Conservation (phyloP, 768 basidiomycete species). For the Gloeostereum incarnatum region DNA sequence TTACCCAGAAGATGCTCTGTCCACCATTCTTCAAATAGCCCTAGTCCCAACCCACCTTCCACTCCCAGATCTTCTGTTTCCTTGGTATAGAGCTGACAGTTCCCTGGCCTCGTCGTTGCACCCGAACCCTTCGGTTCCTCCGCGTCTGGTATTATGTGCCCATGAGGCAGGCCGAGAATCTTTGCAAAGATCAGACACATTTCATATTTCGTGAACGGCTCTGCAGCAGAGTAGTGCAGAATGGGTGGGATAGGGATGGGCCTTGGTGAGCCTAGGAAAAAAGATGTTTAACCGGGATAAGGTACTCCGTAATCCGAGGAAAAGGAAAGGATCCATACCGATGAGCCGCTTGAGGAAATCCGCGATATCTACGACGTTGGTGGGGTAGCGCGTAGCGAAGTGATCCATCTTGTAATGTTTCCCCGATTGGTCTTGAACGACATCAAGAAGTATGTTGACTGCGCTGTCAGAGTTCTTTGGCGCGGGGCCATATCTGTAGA, state of each 20-base stretch:
- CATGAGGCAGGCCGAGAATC: slow-evolving; percentile 60
- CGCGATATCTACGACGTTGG: slow-evolving; percentile 83
- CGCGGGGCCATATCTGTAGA: slow-evolving; percentile 73
- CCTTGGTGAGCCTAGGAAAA: neutral
- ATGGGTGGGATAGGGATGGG: slow-evolving; percentile 56
- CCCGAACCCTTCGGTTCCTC: slow-evolving; percentile 54
- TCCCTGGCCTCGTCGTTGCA: slow-evolving; percentile 68
- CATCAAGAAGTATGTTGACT: slow-evolving; percentile 80
- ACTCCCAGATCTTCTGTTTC: slow-evolving; percentile 64
- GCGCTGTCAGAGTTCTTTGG: slow-evolving; percentile 83
- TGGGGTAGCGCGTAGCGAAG: slow-evolving; percentile 88
- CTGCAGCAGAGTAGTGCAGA: slow-evolving; percentile 77
- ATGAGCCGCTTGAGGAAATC: slow-evolving; percentile 72
- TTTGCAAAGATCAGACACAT: slow-evolving; percentile 77
- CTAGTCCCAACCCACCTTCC: slow-evolving; percentile 49
- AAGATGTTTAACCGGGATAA: neutral
- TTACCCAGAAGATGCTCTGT: slow-evolving; percentile 39
- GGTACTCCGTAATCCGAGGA: neutral
- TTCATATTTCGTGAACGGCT: slow-evolving; percentile 88
- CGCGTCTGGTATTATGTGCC: slow-evolving; percentile 67
- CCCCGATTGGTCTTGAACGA: slow-evolving; percentile 80
- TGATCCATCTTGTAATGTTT: slow-evolving; percentile 95
- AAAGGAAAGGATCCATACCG: slow-evolving; percentile 29
- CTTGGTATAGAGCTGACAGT: slow-evolving; percentile 70
- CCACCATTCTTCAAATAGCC: slow-evolving; percentile 87